Evolutionary conservation across 2,329 filamentous ascomycete genomes (phyloP).

Genomic region (Echinosphaeria canescens): DNA sequence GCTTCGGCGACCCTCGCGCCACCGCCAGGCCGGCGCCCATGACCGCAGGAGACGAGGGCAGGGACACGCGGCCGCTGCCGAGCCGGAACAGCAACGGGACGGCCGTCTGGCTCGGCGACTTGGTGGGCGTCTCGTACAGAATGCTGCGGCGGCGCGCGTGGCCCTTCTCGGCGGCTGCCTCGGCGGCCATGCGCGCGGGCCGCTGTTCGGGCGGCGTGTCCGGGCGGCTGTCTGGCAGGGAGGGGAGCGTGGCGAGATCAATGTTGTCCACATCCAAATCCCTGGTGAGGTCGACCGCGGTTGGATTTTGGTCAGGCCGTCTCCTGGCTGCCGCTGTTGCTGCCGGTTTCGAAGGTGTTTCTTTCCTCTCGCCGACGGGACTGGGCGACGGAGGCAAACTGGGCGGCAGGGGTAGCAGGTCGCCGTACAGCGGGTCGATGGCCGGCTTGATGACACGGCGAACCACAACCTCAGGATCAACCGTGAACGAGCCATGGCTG

Average conservation of each 20-base stretch:
- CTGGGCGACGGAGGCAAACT: slow-evolving; percentile 31
- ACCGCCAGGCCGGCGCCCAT: slow-evolving; percentile 17
- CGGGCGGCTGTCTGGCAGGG: slow-evolving; percentile 37
- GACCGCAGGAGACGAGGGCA: slow-evolving; percentile 19
- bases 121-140: slow-evolving; percentile 21
- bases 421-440: slow-evolving; percentile 44
- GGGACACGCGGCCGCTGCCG: slow-evolving; percentile 22
- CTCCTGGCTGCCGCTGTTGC: too few species aligned
- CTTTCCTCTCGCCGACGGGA: slow-evolving; percentile 13
- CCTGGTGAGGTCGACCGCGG: too few species aligned
- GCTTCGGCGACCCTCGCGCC: too few species aligned
- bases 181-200: slow-evolving; percentile 14
- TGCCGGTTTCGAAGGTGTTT: too few species aligned
- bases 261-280: slow-evolving; percentile 10
- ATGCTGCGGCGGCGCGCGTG: slow-evolving; percentile 26
- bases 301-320: too few species aligned
- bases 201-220: slow-evolving; percentile 22
- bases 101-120: slow-evolving; percentile 32
- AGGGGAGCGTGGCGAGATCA: slow-evolving; percentile 16
- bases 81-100: slow-evolving; percentile 34
- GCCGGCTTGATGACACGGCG: slow-evolving; percentile 37
- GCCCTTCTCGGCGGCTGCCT: slow-evolving; percentile 13
- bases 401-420: slow-evolving; percentile 40
- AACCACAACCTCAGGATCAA: slow-evolving; percentile 32
- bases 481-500: slow-evolving; percentile 13